Percentiles rank a stretch among this genome's conserved stretches.
phyloP scores from a whole-genome alignment of 805 yeast species.

The Suhomyces vadensis region DNA sequence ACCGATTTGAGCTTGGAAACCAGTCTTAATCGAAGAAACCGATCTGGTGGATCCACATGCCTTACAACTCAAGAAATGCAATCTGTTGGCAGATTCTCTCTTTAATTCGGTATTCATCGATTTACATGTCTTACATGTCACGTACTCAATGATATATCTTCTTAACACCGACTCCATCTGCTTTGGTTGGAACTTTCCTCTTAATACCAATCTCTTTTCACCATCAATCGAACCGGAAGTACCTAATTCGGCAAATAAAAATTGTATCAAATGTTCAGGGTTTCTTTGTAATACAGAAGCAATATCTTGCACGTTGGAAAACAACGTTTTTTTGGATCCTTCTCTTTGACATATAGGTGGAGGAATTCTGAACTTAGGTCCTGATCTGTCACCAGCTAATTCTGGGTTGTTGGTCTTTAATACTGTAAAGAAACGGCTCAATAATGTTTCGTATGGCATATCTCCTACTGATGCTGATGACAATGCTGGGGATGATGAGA shows the following conservation, averaged over 20 bases:
- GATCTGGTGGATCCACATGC: conserved; percentile 98
- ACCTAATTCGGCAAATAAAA: conserved; percentile 97
- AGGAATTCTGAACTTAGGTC: conserved; percentile 92
- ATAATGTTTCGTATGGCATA: conserved; percentile 71
- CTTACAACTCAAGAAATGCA: conserved; percentile 96
- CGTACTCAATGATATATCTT: conserved; percentile 95
- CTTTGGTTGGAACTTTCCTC: conserved; percentile 97
- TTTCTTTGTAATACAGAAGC: conserved; percentile 92
- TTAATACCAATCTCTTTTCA: conserved; percentile 92
- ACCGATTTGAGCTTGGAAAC: conserved; percentile 98
- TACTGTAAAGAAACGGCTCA: conserved; percentile 82
- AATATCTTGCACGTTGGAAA: conserved; percentile 94
- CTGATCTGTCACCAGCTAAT: conserved; percentile 93
- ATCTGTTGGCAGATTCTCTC: conserved; percentile 94
- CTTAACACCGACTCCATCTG: conserved; percentile 95
- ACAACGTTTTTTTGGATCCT: conserved; percentile 94
- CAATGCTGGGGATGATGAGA: conserved; percentile 21
- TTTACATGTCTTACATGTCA: conserved; percentile 98
- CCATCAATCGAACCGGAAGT: conserved; percentile 99
- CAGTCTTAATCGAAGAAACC: conserved; percentile 95
- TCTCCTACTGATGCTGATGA: conserved; percentile 45
- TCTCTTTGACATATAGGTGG: conserved; percentile 97
- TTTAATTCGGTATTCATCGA: conserved; percentile 93
- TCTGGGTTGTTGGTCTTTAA: conserved; percentile 95
- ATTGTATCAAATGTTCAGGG: conserved; percentile 96